Evolutionary conservation across 2,329 filamentous ascomycete species (phyloP).

Genomic region (Scedosporium dehoogii): DNA sequence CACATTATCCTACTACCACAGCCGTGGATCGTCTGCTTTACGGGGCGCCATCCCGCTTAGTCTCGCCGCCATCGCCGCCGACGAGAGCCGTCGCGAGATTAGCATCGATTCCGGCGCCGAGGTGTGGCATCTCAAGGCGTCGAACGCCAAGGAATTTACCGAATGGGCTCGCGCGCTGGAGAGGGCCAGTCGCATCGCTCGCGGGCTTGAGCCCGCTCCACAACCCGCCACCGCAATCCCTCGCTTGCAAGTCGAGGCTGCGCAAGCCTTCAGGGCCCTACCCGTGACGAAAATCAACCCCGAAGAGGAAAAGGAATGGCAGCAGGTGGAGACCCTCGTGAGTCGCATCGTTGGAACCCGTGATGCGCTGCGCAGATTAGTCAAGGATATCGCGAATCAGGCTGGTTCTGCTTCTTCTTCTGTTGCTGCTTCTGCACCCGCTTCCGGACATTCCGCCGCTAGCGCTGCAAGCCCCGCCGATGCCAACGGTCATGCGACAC

Average conservation of each 20-base stretch:
- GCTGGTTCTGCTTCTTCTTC: slow-evolving; percentile 15
- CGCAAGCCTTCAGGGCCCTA: slow-evolving; percentile 9
- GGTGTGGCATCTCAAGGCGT: slow-evolving; percentile 86
- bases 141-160: slow-evolving; percentile 73
- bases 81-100: slow-evolving; percentile 81
- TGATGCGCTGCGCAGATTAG: slow-evolving; percentile 77
- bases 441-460: slow-evolving; percentile 15
- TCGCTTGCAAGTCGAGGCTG: slow-evolving; percentile 18
- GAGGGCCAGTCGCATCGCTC: slow-evolving; percentile 60
- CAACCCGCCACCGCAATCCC: slow-evolving; percentile 13
- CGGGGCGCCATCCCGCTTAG: slow-evolving; percentile 88
- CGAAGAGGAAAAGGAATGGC: slow-evolving; percentile 75
- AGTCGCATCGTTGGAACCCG: slow-evolving; percentile 78
- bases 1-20: slow-evolving; percentile 93
- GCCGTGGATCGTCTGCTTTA: slow-evolving; percentile 83
- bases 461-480: slow-evolving; percentile 25
- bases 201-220: slow-evolving; percentile 35
- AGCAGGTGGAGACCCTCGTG: slow-evolving; percentile 73
- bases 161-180: slow-evolving; percentile 84
- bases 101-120: slow-evolving; percentile 95
- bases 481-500: slow-evolving; percentile 36
- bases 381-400: slow-evolving; percentile 68
- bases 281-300: slow-evolving; percentile 23
- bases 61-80: slow-evolving; percentile 80
- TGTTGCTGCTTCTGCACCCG: slow-evolving; percentile 25